Percentiles rank a stretch among this genome's conserved stretches.
Conservation (phyloP, 306 rosid genomes). For the Oemleria cerasiformis region DNA sequence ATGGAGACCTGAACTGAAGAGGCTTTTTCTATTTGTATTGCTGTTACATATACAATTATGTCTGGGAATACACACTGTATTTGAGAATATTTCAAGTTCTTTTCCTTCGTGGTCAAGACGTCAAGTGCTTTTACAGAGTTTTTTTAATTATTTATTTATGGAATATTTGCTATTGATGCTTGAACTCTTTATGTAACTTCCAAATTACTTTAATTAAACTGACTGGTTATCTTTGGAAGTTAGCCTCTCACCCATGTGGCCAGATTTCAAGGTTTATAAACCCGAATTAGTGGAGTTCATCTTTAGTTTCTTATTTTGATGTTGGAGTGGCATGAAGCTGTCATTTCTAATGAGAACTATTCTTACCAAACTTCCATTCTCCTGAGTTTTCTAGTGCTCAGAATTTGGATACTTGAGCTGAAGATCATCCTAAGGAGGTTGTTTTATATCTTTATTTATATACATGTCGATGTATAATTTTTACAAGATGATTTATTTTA, state of each 20-base stretch:
- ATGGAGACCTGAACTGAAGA: slow-evolving; percentile 96
- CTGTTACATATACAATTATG: neutral
- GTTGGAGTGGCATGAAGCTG: no score
- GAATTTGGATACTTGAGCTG: neutral
- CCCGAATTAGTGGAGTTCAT: neutral
- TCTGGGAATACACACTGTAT: neutral
- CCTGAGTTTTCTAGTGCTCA: neutral
- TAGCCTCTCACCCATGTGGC: neutral
- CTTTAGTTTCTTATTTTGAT: neutral
- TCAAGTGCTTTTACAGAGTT: no score
- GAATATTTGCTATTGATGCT: neutral
- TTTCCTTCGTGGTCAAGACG: neutral
- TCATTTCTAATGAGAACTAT: no score
- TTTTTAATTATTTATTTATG: no score
- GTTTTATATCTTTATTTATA: no score
- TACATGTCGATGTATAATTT: no score
- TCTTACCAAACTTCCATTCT: neutral
- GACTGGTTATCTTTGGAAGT: neutral
- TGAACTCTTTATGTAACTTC: neutral
- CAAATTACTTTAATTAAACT: neutral
- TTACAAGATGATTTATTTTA: no score
- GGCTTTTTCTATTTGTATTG: slow-evolving; percentile 23
- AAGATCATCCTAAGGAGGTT: no score
- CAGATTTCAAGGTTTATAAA: neutral
- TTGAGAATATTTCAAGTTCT: no score